A percentile compares a stretch with the other conserved stretches of the same genome.
Evolutionary conservation across 257 asterid genomes (phyloP).

Genomic region (Oldenlandia corymbosa): DNA sequence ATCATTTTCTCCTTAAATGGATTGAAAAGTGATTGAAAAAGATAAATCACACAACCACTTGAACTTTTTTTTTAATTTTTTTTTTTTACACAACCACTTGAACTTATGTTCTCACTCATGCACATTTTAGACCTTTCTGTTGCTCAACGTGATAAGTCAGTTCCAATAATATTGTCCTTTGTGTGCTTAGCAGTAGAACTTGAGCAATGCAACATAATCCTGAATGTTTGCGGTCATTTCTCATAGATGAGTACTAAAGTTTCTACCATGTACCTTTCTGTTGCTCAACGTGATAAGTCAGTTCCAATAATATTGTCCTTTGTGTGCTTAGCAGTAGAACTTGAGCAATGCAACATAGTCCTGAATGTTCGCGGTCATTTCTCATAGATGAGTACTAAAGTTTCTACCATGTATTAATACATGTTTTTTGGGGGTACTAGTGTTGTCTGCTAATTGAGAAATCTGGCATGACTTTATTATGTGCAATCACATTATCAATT

Average conservation of each 20-base stretch:
- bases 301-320: background rate
- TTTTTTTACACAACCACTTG: background rate
- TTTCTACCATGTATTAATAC: background rate
- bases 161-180: background rate
- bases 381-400: too few relatives aligned
- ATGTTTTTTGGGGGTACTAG: background rate
- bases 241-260: too few relatives aligned
- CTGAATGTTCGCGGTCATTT: background rate
- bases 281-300: too few relatives aligned
- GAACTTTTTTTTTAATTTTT: background rate
- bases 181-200: background rate
- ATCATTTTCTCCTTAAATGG: conserved; percentile 7
- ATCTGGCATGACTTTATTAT: background rate
- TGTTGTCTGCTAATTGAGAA: background rate
- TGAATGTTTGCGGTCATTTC: background rate
- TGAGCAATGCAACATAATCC: background rate
- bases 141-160: background rate
- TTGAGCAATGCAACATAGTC: background rate
- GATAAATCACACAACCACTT: too few relatives aligned
- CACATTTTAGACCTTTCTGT: background rate
- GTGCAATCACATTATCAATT: background rate
- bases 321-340: background rate
- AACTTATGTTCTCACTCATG: background rate
- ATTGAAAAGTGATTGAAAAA: background rate
- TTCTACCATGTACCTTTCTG: background rate